Percentiles rank a stretch among this genome's conserved stretches.
Evolutionary conservation across 805 yeast species (phyloP).

Genomic region (Kuraishia floccosa): DNA sequence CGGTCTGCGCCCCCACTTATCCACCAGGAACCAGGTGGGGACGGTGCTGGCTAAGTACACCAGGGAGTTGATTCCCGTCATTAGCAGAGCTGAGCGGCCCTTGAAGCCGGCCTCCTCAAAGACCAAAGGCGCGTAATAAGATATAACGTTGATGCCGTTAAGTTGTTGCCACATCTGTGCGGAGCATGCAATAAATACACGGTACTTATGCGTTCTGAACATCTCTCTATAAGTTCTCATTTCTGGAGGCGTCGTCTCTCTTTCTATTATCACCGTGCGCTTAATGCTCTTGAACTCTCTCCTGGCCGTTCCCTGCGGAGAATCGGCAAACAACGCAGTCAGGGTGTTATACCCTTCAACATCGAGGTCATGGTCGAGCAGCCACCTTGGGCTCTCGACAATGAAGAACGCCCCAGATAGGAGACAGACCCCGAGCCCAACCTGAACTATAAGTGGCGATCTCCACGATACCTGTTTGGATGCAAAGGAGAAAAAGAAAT

Average conservation of each 20-base stretch:
- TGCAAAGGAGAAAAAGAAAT: conserved; percentile 61
- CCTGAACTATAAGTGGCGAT: conserved; percentile 66
- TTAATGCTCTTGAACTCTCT: conserved; percentile 37
- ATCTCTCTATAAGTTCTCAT: conserved; percentile 30
- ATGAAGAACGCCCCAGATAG: conserved; percentile 66
- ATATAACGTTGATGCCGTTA: conserved; percentile 81
- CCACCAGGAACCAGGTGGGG: conserved; percentile 87
- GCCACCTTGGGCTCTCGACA: conserved; percentile 85
- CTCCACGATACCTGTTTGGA: conserved; percentile 63
- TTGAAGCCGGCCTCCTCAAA: conserved; percentile 89
- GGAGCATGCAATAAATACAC: conserved; percentile 75
- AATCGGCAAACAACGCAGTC: conserved; percentile 19
- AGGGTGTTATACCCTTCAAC: conserved; percentile 34
- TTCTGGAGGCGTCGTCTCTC: conserved; percentile 23
- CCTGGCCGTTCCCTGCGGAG: conserved; percentile 12
- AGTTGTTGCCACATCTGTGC: conserved; percentile 84
- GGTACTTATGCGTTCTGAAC: conserved; percentile 23
- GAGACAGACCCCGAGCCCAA: conserved; percentile 53
- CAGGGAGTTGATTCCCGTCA: conserved; percentile 71
- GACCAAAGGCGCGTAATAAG: conserved; percentile 84
- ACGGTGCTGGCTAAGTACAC: conserved; percentile 53
- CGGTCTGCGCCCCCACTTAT: conserved; percentile 78
- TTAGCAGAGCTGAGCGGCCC: conserved; percentile 71
- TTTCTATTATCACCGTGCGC: conserved; percentile 23
- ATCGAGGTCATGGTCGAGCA: conserved; percentile 62